Conservation (phyloP, 1,284 basidiomycete genomes). For the Mycena sp. region DNA sequence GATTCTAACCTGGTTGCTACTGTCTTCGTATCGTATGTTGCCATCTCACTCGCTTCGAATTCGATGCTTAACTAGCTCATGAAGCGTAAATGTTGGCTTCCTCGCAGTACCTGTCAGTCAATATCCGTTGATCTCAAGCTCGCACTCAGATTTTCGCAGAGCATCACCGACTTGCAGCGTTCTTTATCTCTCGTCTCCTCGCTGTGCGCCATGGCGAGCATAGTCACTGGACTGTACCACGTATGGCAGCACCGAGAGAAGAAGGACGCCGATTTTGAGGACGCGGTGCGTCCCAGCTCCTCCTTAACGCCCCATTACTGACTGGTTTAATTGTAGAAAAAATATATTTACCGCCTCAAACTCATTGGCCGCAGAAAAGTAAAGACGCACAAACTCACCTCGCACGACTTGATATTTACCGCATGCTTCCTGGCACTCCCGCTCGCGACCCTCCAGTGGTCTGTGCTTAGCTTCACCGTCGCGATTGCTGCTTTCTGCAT, state of each 20-base stretch:
- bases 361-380: neutral
- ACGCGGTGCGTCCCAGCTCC: slow-evolving; percentile 29
- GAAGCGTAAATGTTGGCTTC: slow-evolving; percentile 26
- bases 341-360: neutral
- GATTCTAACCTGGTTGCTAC: slow-evolving; percentile 22
- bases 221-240: slow-evolving; percentile 37
- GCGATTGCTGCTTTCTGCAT: slow-evolving; percentile 30
- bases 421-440: slow-evolving; percentile 36
- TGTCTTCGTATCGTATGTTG: slow-evolving; percentile 23
- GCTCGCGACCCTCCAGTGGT: slow-evolving; percentile 37
- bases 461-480: slow-evolving; percentile 35
- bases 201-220: slow-evolving; percentile 35
- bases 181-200: slow-evolving; percentile 34
- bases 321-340: neutral
- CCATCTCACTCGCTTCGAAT: neutral
- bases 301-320: neutral
- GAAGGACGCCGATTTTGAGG: slow-evolving; percentile 29
- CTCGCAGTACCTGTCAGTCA: slow-evolving; percentile 28
- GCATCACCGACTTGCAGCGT: slow-evolving; percentile 29
- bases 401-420: slow-evolving; percentile 12
- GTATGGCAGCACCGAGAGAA: slow-evolving; percentile 39
- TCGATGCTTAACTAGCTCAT: neutral
- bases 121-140: neutral
- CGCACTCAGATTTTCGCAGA: slow-evolving; percentile 5
- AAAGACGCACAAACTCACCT: neutral